These are phyloP conservation scores for Solanum hybrid DNA, from an alignment of 305 asterid genomes.

Conservation along the genomic window DNA sequence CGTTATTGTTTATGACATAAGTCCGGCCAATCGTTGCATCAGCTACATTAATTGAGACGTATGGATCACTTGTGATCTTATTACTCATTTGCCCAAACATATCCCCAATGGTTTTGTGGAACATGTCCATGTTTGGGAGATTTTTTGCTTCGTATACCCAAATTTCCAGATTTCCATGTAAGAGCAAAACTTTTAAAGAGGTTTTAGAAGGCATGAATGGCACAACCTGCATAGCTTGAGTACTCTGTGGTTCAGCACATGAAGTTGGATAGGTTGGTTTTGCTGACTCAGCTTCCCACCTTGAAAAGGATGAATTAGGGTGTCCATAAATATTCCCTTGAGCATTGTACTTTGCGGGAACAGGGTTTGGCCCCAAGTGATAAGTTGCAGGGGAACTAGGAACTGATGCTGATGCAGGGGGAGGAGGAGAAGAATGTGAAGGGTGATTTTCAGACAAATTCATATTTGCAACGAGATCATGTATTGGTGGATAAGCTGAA, in stretches of 20 bases:
- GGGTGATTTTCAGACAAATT: slow-evolving; percentile 48
- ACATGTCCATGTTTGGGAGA: slow-evolving; percentile 99
- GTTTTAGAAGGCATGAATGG: slow-evolving; percentile 42
- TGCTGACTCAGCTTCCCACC: slow-evolving; percentile 34
- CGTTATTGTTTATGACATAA: slow-evolving; percentile 68
- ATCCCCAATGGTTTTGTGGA: slow-evolving; percentile 90
- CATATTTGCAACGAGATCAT: slow-evolving; percentile 45
- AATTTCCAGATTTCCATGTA: slow-evolving; percentile 92
- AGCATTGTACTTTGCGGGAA: slow-evolving; percentile 24
- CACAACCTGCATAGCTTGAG: slow-evolving; percentile 48
- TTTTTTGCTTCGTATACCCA: slow-evolving; percentile 85
- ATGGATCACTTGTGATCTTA: slow-evolving; percentile 95
- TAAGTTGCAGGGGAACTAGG: slow-evolving; percentile 34
- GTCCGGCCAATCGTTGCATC: slow-evolving; percentile 85
- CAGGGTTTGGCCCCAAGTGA: slow-evolving; percentile 53
- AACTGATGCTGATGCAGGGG: slow-evolving; percentile 43
- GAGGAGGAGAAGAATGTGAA: slow-evolving; percentile 36
- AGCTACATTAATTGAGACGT: slow-evolving; percentile 55
- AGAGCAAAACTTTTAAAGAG: slow-evolving; percentile 59
- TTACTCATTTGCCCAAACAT: slow-evolving; percentile 69
- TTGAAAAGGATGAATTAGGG: slow-evolving; percentile 50
- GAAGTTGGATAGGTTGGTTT: slow-evolving; percentile 18
- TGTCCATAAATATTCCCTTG: slow-evolving; percentile 32
- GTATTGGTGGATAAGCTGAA: slow-evolving; percentile 57
- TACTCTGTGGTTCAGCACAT: slow-evolving; percentile 15